Percentiles rank a stretch among this genome's conserved stretches.
Evolutionary conservation across 305 asterid genomes (phyloP).

Genomic region (Solanum hybrid): DNA sequence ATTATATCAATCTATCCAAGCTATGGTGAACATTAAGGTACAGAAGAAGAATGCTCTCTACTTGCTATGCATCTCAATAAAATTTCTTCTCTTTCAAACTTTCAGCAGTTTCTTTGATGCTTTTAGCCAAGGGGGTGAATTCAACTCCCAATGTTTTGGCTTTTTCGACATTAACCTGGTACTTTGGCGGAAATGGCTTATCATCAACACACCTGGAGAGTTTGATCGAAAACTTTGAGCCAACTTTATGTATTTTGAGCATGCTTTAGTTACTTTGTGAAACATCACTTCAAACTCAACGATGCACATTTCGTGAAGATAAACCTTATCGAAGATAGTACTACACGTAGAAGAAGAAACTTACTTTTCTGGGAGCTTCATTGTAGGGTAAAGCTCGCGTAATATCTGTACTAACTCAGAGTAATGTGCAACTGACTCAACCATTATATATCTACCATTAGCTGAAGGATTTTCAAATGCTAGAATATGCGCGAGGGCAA

Average conservation of each 20-base stretch:
- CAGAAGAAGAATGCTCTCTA: not conserved
- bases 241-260: not conserved
- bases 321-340: not conserved
- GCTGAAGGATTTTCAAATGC: constrained; percentile 51
- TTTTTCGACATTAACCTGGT: constrained; percentile 31
- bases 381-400: constrained; percentile 32
- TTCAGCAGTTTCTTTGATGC: constrained; percentile 38
- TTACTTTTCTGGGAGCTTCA: constrained; percentile 41
- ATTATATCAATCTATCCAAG: not conserved
- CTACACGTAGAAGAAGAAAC: not conserved
- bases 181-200: constrained; percentile 28
- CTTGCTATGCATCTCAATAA: not conserved
- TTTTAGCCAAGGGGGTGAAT: constrained; percentile 23
- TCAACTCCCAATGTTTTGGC: constrained; percentile 22
- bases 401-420: constrained; percentile 31
- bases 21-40: not conserved
- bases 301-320: not conserved
- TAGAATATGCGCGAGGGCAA: constrained; percentile 44
- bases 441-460: constrained; percentile 41
- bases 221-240: not conserved
- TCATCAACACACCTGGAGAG: constrained; percentile 36
- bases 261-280: not conserved
- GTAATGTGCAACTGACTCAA: constrained; percentile 30
- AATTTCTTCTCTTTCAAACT: constrained; percentile 23
- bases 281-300: not conserved